Percentiles rank a stretch among this genome's conserved stretches.
Conservation (phyloP, 202 grass and related monocot species). For the Schoenoplectus triqueter region DNA sequence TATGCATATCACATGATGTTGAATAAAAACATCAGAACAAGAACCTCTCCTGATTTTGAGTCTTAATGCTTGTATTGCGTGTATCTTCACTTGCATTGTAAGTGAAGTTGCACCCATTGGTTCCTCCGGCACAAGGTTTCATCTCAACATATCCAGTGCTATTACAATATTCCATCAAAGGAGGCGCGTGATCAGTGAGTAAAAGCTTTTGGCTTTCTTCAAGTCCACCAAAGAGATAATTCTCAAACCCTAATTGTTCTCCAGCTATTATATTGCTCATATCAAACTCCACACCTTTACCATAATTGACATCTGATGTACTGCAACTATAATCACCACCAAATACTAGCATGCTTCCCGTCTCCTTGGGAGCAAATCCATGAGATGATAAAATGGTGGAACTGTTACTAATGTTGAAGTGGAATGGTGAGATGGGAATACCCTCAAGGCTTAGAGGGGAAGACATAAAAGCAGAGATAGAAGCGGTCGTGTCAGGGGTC, state of each 20-base stretch:
- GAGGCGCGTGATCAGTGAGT: conserved; percentile 30
- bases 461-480: conserved; percentile 14
- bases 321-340: conserved; percentile 48
- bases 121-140: conserved; percentile 34
- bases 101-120: conserved; percentile 31
- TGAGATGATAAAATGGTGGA: neutral
- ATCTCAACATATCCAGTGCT: conserved; percentile 38
- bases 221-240: conserved; percentile 45
- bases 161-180: conserved; percentile 6
- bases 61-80: conserved; percentile 38
- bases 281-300: conserved; percentile 35
- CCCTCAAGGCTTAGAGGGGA: conserved; percentile 44
- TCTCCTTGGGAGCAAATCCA: conserved; percentile 19
- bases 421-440: conserved; percentile 39
- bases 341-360: conserved; percentile 42
- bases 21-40: conserved; percentile 31
- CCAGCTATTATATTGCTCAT: conserved; percentile 28
- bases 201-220: conserved; percentile 53
- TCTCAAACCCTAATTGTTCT: conserved; percentile 38
- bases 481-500: neutral
- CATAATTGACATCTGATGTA: conserved; percentile 45
- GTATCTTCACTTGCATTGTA: conserved; percentile 27
- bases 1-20: conserved; percentile 1
- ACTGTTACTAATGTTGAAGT: neutral
- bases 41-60: conserved; percentile 40